Percentiles rank a stretch among this genome's conserved stretches.
These are phyloP conservation scores for Pittosporum tobira DNA, from an alignment of 129 eudicot species.

Conservation along the genomic window DNA sequence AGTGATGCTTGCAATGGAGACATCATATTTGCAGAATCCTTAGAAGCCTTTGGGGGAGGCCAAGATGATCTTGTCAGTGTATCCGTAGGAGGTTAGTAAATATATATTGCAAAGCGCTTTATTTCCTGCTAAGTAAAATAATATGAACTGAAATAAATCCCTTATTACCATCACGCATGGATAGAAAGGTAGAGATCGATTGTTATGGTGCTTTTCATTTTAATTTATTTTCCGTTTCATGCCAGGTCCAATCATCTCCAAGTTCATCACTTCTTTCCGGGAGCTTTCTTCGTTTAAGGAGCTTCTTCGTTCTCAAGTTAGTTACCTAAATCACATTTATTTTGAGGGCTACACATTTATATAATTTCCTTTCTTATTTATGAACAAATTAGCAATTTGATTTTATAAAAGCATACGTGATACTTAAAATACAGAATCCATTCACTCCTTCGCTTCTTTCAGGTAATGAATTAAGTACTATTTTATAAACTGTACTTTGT, in stretches of 20 bases:
- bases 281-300: constrained; percentile 98
- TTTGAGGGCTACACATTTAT: background rate
- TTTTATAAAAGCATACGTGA: no score
- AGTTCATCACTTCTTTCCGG: constrained; percentile 66
- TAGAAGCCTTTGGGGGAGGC: constrained; percentile 87
- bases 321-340: constrained; percentile 14
- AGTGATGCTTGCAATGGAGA: constrained; percentile 72
- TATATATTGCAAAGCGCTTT: background rate
- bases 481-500: no score
- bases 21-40: constrained; percentile 59
- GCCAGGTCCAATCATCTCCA: constrained; percentile 82
- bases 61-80: constrained; percentile 78
- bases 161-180: background rate
- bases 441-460: no score
- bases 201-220: background rate
- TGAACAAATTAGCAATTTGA: no score
- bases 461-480: no score
- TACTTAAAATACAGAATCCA: no score
- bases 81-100: constrained; percentile 76
- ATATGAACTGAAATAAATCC: background rate
- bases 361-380: background rate
- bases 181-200: background rate
- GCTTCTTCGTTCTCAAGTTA: constrained; percentile 94
- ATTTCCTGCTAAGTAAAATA: background rate
- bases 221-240: constrained; percentile 11